Evolutionary conservation across 768 basidiomycete genomes (phyloP).

Genomic region (Suillus tomentosus): DNA sequence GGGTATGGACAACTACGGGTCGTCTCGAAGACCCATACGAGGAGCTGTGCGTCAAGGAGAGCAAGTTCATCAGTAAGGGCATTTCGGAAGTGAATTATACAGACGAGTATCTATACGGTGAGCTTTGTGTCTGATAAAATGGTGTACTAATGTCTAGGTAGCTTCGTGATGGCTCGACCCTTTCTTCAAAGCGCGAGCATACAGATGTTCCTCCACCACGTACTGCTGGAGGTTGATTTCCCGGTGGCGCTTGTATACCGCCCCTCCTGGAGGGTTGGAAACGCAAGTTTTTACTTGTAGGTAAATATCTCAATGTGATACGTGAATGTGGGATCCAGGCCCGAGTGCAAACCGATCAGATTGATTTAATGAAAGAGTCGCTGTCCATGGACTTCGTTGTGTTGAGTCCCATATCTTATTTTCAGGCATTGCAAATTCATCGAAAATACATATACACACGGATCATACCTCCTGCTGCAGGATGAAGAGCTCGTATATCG

Average conservation of each 20-base stretch:
- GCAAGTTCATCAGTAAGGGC: constrained; percentile 88
- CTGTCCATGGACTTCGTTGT: constrained; percentile 61
- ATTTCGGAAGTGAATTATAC: constrained; percentile 94
- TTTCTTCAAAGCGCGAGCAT: constrained; percentile 68
- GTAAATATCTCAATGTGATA: constrained; percentile 98
- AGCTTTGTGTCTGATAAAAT: constrained; percentile 22
- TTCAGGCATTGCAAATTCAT: constrained; percentile 86
- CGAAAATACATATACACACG: constrained; percentile 90
- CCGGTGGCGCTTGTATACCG: constrained; percentile 95
- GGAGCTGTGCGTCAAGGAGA: constrained; percentile 93
- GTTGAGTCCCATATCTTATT: constrained; percentile 5
- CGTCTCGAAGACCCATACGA: constrained; percentile 87
- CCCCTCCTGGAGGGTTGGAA: constrained; percentile 95
- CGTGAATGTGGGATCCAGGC: constrained; percentile 93
- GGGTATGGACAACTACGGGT: constrained; percentile 86
- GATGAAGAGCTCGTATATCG: constrained; percentile 91
- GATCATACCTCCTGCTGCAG: constrained; percentile 88
- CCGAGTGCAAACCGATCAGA: constrained; percentile 39
- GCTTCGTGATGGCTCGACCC: constrained; percentile 73
- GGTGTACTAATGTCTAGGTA: constrained; percentile 25
- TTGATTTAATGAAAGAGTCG: constrained; percentile 50
- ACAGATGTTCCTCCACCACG: constrained; percentile 76
- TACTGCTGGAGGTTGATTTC: constrained; percentile 67
- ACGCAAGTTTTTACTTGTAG: constrained; percentile 92
- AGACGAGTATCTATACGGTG: constrained; percentile 98